Evolutionary conservation across 495 filamentous ascomycete genomes (phyloP), one percentile per base, ranked within the genome.

Genomic region (Clohesyomyces aquaticus): DNA sequence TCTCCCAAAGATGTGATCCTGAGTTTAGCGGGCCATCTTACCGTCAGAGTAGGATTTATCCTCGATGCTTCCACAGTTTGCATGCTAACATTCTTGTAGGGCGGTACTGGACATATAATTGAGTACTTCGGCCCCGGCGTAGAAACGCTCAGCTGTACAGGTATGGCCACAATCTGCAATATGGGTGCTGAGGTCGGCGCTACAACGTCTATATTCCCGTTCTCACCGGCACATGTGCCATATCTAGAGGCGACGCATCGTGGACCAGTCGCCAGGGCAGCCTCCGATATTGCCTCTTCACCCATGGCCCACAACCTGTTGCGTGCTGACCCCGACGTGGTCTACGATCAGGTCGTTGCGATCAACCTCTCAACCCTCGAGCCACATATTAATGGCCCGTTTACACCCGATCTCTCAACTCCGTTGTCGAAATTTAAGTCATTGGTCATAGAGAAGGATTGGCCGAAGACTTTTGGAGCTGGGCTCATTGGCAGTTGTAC

Each of bases 401-500:
- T 96, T 76, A 98, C 94, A 0, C 94, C 94, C 2, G 94, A 98
- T 72, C 78, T 97, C 45, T 95, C 94, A 1, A 96, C 91, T 0
- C 94, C 94, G 2, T 74, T 98, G 29, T 96, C 93, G 27, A 78
- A 86, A 68, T 98, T 98, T 73, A 87, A 89, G 67, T 82, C 91
- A 48, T 87, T 88, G 1, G 91, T 95, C 4, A 81, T 88, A 72
- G 81, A 87, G 71, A 88, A 97, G 74, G 77, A 89, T 29, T 98
- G 94, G 94, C 94, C 94, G 6, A 84, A 88, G 73, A 89, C 87
- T 46, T 88, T 98, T 62, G 91, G 90, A 6, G 93, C 94, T 8
- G 91, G 93, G 59, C 82, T 98, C 26, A 98, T 98, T 70, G 94
- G 94, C 46, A 96, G 91, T 79, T 98, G 94, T 79, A 98, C 94